phyloP scores from a whole-genome alignment of 164 flowering plant genomes.

The Vitis labrusca region DNA sequence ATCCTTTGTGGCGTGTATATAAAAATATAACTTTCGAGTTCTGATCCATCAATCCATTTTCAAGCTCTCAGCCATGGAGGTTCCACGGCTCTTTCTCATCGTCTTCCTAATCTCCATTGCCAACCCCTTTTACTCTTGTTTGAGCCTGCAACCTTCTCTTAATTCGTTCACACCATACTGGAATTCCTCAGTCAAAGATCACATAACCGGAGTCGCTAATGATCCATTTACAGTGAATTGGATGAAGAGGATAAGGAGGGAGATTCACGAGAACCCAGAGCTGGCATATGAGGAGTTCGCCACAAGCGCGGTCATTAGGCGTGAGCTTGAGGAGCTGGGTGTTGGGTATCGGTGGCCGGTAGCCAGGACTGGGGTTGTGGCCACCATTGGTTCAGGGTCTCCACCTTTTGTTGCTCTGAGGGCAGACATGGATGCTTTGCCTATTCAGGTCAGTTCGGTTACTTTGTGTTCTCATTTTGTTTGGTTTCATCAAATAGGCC shows the following conservation, averaged over 20 bases:
- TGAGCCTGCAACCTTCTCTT: slow-evolving; percentile 1
- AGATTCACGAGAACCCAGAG: slow-evolving; percentile 68
- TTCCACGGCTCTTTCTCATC: slow-evolving; percentile 1
- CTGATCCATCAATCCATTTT: too few relatives aligned
- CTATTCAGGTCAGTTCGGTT: slow-evolving; percentile 49
- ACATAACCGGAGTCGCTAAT: slow-evolving; percentile 34
- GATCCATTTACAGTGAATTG: slow-evolving; percentile 37
- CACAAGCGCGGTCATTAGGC: slow-evolving; percentile 57
- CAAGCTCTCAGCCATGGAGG: slow-evolving; percentile 16
- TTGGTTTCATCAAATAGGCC: too few relatives aligned
- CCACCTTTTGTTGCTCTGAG: slow-evolving; percentile 68
- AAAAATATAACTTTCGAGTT: too few relatives aligned
- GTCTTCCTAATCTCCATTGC: slow-evolving; percentile 9
- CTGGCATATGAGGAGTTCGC: slow-evolving; percentile 63
- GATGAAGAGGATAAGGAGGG: slow-evolving; percentile 54
- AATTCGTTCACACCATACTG: background rate
- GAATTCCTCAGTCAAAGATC: slow-evolving; percentile 21
- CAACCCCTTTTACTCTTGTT: slow-evolving; percentile 4
- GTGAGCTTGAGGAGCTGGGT: slow-evolving; percentile 54
- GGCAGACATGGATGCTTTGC: slow-evolving; percentile 81
- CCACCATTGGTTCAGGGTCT: slow-evolving; percentile 55
- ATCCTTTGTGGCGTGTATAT: too few relatives aligned
- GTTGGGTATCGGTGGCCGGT: slow-evolving; percentile 58
- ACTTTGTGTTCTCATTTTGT: background rate
- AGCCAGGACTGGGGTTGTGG: slow-evolving; percentile 67